Conservation (phyloP, 495 filamentous ascomycete species). For the Trichoderma gamsii region DNA sequence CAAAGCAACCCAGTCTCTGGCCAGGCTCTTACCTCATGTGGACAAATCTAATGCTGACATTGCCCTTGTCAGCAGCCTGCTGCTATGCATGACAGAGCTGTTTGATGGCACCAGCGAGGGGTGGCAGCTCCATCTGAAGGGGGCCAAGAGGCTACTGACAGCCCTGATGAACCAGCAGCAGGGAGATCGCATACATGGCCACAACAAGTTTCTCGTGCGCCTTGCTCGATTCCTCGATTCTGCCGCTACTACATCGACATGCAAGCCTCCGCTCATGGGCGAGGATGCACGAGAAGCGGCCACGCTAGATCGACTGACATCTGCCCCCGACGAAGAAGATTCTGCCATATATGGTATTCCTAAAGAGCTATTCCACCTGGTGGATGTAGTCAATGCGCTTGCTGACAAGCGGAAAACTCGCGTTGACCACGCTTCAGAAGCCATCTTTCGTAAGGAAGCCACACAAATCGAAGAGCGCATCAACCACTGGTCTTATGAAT, state of each 20-base stretch:
- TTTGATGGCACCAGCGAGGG: conserved; percentile 16
- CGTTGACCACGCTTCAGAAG: neutral
- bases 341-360: conserved; percentile 16
- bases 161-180: conserved; percentile 11
- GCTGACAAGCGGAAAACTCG: conserved; percentile 13
- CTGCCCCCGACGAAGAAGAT: conserved; percentile 5
- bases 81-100: conserved; percentile 17
- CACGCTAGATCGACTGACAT: conserved; percentile 1
- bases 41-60: conserved; percentile 14
- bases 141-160: conserved; percentile 13
- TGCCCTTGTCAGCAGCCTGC: conserved; percentile 15
- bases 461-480: conserved; percentile 10
- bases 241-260: conserved; percentile 9
- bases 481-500: conserved; percentile 17
- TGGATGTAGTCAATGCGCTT: conserved; percentile 13
- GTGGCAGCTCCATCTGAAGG: conserved; percentile 12
- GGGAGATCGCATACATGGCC: conserved; percentile 7
- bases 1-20: conserved; percentile 14
- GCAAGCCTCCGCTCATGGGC: conserved; percentile 12
- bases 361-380: conserved; percentile 16
- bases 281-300: conserved; percentile 15
- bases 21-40: conserved; percentile 13
- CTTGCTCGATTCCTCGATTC: conserved; percentile 15
- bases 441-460: conserved; percentile 14
- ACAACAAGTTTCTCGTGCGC: conserved; percentile 14